Evolutionary conservation across 176 grass and related monocot genomes (phyloP).

Genomic region (Poa annua): DNA sequence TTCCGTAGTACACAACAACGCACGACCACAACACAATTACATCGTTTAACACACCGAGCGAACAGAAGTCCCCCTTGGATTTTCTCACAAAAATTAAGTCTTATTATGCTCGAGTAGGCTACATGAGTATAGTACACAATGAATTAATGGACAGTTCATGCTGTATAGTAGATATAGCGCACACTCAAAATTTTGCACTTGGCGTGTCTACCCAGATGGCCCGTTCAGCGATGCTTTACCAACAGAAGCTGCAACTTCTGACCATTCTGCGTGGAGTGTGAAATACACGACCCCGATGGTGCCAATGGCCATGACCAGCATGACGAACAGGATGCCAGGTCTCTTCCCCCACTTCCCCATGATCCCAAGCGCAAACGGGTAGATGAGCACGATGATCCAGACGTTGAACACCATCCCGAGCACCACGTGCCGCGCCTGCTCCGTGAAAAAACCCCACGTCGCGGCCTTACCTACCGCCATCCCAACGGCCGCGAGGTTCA

Average conservation of each 20-base stretch:
- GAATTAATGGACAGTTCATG: too few relatives aligned
- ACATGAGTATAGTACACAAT: too few relatives aligned
- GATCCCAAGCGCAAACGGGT: constrained; percentile 53
- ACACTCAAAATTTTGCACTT: too few relatives aligned
- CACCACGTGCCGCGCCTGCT: constrained; percentile 31
- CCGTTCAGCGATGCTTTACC: not conserved
- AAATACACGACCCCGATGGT: constrained; percentile 17
- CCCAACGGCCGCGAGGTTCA: constrained; percentile 44
- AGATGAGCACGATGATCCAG: constrained; percentile 56
- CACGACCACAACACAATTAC: too few relatives aligned
- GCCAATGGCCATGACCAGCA: constrained; percentile 29
- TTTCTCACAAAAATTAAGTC: too few relatives aligned
- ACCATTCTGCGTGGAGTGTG: constrained; percentile 4
- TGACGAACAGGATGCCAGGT: constrained; percentile 19
- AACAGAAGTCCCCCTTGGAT: too few relatives aligned
- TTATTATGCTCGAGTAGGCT: too few relatives aligned
- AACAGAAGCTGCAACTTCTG: constrained; percentile 15
- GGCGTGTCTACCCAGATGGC: constrained; percentile 5
- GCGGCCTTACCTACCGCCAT: constrained; percentile 42
- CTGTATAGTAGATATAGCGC: too few relatives aligned
- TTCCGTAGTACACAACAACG: too few relatives aligned
- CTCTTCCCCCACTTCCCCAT: constrained; percentile 54
- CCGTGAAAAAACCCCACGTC: constrained; percentile 20
- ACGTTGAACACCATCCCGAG: constrained; percentile 56
- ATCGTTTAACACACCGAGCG: too few relatives aligned